Base-by-base conservation (phyloP, 2,329 filamentous ascomycete species). In the Aspergillus caelatus region DNA sequence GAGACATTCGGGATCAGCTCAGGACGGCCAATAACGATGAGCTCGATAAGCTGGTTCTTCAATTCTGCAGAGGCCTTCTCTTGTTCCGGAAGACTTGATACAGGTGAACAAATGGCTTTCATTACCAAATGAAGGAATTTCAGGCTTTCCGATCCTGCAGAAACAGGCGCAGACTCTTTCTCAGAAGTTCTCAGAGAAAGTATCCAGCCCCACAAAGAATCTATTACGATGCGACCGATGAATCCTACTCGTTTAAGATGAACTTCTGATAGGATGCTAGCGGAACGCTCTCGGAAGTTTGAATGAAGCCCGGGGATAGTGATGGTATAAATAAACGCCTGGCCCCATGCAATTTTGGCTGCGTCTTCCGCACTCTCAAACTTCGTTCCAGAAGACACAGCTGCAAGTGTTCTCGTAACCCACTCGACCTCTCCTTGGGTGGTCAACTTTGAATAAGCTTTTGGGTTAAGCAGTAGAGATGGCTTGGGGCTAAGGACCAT, bases 381-480 rank as follows among this genome's bases (percentile, higher is more conserved):
- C 14, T 81, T 79, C 3, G 93, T 75, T 21, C 83, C 81, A 19
- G 82, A 75, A 19, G 88, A 85, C 19, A 90, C 79, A 30, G 88
- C 85, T 19, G 85, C 81, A 56, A 98, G 81, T 34, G 93, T 90
- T 67, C 88, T 86, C 48, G 89, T 82, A 58, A 92, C 85, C 92
- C 95, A 97, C 60, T 82, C 83, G 23, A 93, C 82, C 71, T 99
- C 95, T 59, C 94, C 91, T 61, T 90, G 88, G 0, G 83, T 80
- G 2, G 85, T 84, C 28, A 97, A 73, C 74, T 97, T 97, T 43
- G 89, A 89, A 78, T 95, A 98, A 6, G 97, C 87, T 65, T 91
- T 90, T 39, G 91, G 86, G 71, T 92, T 97, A 7, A 98, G 83
- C 23, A 98, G 81, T 75, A 96, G 95, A 0, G 94, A 96, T 16